Evolutionary conservation across 305 asterid species (phyloP), one percentile per base, ranked within the genome.

Genomic region (Fraxinus floribunda): DNA sequence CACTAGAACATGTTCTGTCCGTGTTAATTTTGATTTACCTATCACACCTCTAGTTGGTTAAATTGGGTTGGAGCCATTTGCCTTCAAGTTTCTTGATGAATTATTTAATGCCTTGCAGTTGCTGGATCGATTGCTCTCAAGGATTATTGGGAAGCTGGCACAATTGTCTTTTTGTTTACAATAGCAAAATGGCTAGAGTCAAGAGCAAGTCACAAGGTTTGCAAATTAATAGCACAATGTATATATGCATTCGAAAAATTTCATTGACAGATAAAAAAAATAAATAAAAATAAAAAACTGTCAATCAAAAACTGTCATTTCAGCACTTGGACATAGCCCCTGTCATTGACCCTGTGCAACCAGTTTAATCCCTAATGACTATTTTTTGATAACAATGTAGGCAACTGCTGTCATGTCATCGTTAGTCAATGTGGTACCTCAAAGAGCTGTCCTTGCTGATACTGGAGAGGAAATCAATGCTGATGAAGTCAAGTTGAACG

Each of bases 61-160:
- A 41, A 0, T 46, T 7, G 15, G 18, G 57, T 29, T 13, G 39
- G 30, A 8, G 26, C 30, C 39, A 7, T 44, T 52, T 38, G 7
- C 9, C 30, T 57, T 9, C 18, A 35, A 34, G 13, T 26, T 62
- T 74, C 24, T 70, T 83, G 77, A 49, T 36, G 5, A 35, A 71
- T 34, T 49, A 6, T 26, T n/a, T 38, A 6, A 76, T 18, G 24
- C 26, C 20, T 64, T 85, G 84, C 92, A 94, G 99, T 95, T 85
- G 88, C 81, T 1, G 99, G 99, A 81, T 94, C 99, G 11, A 81
- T 93, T 46, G 95, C 87, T 76, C 88, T 95, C 34, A 86, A 71
- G 1, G 99, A 95, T 78, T 95, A 91, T 82, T 92, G 95, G 98
- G 98, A 95, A 89, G 98, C 98, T 46, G 98, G 85, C 1, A 92